These are phyloP conservation scores for Aureobasidium sp. DNA, from an alignment of 2,329 filamentous ascomycete genomes.

Conservation along the genomic window DNA sequence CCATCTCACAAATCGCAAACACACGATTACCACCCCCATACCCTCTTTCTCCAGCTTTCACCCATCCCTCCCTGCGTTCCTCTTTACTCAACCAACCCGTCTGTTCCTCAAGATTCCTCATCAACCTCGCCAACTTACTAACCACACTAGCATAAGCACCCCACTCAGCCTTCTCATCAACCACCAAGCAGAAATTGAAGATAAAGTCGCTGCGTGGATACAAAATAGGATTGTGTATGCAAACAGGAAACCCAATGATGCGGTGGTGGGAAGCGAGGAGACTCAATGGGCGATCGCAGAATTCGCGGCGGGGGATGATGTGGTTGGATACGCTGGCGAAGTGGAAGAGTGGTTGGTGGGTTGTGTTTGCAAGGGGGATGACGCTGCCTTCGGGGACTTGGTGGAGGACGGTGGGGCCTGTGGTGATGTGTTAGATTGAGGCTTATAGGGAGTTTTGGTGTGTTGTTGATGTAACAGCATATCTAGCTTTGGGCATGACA, in stretches of 20 bases:
- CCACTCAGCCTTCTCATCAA: conserved; percentile 57
- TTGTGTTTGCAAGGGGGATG: conserved; percentile 31
- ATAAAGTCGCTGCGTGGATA: conserved; percentile 89
- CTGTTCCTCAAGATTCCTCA: conserved; percentile 87
- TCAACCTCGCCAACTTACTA: conserved; percentile 71
- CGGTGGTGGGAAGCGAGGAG: conserved; percentile 49
- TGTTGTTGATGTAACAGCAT: too few species aligned
- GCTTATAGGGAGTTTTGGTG: too few species aligned
- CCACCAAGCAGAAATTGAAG: conserved; percentile 90
- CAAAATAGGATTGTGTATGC: conserved; percentile 62
- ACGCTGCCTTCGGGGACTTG: conserved; percentile 56
- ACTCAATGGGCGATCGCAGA: conserved; percentile 68
- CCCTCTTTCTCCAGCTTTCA: conserved; percentile 21
- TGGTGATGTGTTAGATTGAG: background rate
- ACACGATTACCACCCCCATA: conserved; percentile 34
- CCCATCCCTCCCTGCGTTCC: conserved; percentile 26
- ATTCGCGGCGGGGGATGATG: conserved; percentile 88
- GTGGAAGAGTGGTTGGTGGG: conserved; percentile 61
- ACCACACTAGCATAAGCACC: conserved; percentile 61
- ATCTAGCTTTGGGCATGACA: too few species aligned
- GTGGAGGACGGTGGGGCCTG: conserved; percentile 55
- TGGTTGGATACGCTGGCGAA: conserved; percentile 84
- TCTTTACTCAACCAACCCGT: conserved; percentile 69
- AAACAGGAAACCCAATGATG: conserved; percentile 81
- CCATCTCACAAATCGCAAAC: conserved; percentile 68